These are phyloP conservation scores for Microcera coccophila DNA, from an alignment of 2,329 filamentous ascomycete species.

Conservation along the genomic window DNA sequence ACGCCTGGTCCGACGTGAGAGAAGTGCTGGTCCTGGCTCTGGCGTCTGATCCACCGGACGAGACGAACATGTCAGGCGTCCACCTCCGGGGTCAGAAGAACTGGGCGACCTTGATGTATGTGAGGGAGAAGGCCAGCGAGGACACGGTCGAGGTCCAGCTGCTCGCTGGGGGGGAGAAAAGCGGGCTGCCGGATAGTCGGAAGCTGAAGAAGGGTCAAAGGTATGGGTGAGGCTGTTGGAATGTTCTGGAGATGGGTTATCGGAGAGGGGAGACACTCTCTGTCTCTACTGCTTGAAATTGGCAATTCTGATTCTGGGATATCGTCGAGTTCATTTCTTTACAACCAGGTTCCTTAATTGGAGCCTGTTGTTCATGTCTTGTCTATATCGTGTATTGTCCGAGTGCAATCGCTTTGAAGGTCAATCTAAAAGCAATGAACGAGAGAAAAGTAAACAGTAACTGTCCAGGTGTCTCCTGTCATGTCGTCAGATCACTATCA, in stretches of 20 bases:
- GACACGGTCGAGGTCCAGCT: neutral
- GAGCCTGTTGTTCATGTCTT: neutral
- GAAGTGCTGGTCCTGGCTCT: neutral
- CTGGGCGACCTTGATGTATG: neutral
- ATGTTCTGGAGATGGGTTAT: neutral
- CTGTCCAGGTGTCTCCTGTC: neutral
- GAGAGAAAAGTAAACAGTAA: neutral
- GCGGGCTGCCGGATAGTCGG: neutral
- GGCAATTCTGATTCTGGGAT: neutral
- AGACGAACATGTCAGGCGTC: neutral
- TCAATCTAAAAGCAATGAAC: neutral
- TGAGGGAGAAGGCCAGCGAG: neutral
- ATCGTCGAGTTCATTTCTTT: neutral
- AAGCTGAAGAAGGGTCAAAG: neutral
- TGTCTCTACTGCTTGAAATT: neutral
- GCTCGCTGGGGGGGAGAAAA: neutral
- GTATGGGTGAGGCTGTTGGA: neutral
- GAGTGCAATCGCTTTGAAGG: neutral
- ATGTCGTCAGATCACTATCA: neutral
- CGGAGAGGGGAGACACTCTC: neutral
- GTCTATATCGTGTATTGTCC: neutral
- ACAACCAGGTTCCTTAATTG: neutral
- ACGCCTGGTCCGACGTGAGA: neutral
- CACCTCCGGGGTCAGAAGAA: neutral
- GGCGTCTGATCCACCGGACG: neutral